Evolutionary conservation across 192 early-diverging fungal species (phyloP).

Genomic region (Lobulomyces angularis): DNA sequence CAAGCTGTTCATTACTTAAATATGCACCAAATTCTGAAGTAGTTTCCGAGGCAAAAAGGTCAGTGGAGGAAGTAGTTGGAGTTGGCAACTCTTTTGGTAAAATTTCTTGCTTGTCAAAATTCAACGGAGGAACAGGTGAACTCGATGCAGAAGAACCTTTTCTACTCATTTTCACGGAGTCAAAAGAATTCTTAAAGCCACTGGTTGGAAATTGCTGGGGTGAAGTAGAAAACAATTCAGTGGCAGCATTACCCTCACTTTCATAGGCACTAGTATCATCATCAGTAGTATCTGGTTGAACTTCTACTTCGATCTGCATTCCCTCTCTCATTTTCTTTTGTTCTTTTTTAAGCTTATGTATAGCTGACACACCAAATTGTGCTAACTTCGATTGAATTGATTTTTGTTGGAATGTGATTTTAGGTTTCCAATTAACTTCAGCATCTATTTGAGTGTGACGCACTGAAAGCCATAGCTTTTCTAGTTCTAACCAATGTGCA

Average conservation of each 20-base stretch:
- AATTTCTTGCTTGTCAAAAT: constrained; percentile 12
- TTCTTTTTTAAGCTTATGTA: constrained; percentile 21
- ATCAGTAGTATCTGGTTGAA: constrained; percentile 3
- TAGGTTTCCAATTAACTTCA: constrained; percentile 42
- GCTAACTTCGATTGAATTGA: constrained; percentile 24
- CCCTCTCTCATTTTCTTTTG: not conserved
- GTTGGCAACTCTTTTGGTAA: constrained; percentile 28
- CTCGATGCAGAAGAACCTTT: constrained; percentile 5
- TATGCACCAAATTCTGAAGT: constrained; percentile 21
- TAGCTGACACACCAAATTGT: constrained; percentile 33
- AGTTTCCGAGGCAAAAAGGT: not conserved
- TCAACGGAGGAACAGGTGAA: constrained; percentile 5
- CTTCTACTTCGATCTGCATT: not conserved
- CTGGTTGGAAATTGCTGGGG: too few relatives aligned
- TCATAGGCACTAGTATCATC: not conserved
- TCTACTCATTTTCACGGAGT: constrained; percentile 3
- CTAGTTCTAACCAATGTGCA: constrained; percentile 55
- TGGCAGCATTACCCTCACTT: not conserved
- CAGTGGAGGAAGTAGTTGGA: constrained; percentile 1
- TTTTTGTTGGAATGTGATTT: constrained; percentile 49
- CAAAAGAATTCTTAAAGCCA: too few relatives aligned
- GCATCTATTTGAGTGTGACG: constrained; percentile 30
- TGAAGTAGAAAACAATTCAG: too few relatives aligned
- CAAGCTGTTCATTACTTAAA: constrained; percentile 52
- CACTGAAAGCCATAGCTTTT: constrained; percentile 49